A percentile compares a stretch with the other conserved stretches of the same genome.
Conservation (phyloP, 768 basidiomycete species). For the Agrocybe chaxingu region DNA sequence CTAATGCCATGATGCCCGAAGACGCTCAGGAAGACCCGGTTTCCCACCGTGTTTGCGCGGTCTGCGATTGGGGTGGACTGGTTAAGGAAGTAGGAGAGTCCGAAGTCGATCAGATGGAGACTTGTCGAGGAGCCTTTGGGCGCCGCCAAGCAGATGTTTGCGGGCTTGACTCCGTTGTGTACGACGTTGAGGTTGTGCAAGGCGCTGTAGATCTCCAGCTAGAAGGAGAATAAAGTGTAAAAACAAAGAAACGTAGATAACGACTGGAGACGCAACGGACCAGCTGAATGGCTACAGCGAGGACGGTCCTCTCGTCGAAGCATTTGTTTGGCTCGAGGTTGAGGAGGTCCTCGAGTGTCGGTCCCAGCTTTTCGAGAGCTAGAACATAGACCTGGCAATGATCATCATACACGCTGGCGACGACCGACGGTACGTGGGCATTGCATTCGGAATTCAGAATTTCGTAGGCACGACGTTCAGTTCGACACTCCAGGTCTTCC, state of each 20-base stretch:
- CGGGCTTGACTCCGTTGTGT: conserved; percentile 31
- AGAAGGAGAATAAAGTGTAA: background rate
- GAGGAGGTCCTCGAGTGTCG: conserved; percentile 22
- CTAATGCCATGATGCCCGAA: conserved; percentile 29
- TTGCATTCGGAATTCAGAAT: conserved; percentile 7
- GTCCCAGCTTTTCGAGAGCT: conserved; percentile 24
- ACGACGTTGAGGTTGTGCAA: conserved; percentile 24
- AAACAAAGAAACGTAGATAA: background rate
- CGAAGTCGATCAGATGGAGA: conserved; percentile 27
- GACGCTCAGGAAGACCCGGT: conserved; percentile 26
- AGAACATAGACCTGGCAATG: conserved; percentile 20
- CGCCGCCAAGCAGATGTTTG: conserved; percentile 24
- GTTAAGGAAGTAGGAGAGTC: conserved; percentile 18
- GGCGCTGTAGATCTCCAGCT: conserved; percentile 24
- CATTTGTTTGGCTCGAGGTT: conserved; percentile 8
- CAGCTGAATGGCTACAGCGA: conserved; percentile 27
- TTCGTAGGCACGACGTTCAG: conserved; percentile 21
- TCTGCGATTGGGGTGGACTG: conserved; percentile 14
- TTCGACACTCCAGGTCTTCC: conserved; percentile 23
- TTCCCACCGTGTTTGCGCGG: conserved; percentile 20
- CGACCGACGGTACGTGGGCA: conserved; percentile 15
- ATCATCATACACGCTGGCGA: conserved; percentile 12
- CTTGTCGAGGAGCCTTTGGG: background rate
- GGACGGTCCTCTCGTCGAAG: conserved; percentile 20
- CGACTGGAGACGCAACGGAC: conserved; percentile 6